Base-by-base conservation (phyloP, 2,329 filamentous ascomycete species). In the Ophiocordyceps australis region DNA sequence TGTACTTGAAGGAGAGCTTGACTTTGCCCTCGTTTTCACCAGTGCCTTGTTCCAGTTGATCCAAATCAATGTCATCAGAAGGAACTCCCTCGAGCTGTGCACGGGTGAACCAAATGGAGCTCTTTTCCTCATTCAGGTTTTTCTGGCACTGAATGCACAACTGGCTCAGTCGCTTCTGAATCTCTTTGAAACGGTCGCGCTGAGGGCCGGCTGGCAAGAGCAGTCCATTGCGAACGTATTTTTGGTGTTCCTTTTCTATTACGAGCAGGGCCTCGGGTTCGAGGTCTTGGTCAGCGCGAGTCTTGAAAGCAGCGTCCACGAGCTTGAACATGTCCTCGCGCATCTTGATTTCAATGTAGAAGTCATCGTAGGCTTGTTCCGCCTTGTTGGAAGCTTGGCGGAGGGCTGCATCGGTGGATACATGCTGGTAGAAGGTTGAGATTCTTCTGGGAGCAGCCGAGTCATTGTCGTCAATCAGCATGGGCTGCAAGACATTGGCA, bases 151-250 rank as follows among this genome's bases (percentile, higher is more conserved):
- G 60, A 31, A 85, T 83, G 41, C 65, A 62, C 37, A 86, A 65
- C 45, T 76, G 65, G 35, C 72, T 78, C 29, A 89, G 56, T 9
- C 77, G 59, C 60, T 81, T 80, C 64, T 82, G 80, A 52, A 86
- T 83, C 49, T 76, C 76, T 58, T 83, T 86, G 63, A 86, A 86
- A 23, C 78, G 67, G 38, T 83, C 78, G 33, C 78, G 57, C 53
- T 82, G 58, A 5, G 63, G 55, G 2, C 77, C 78, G 14, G 67
- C 65, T 2, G 77, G 72, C 25, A 89, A 55, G 4, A 70, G 70
- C 24, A 89, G 54, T 10, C 80, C 80, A 46, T 82, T 83, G 28
- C 68, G 63, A 39, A 86, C 73, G 48, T 79, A 86, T 34, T 62
- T 65, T 51, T 81, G 80, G 39, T 75, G 66, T 40, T 83, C 74